Evolutionary conservation across 768 basidiomycete species (phyloP).

Genomic region (Lactarius vividus): DNA sequence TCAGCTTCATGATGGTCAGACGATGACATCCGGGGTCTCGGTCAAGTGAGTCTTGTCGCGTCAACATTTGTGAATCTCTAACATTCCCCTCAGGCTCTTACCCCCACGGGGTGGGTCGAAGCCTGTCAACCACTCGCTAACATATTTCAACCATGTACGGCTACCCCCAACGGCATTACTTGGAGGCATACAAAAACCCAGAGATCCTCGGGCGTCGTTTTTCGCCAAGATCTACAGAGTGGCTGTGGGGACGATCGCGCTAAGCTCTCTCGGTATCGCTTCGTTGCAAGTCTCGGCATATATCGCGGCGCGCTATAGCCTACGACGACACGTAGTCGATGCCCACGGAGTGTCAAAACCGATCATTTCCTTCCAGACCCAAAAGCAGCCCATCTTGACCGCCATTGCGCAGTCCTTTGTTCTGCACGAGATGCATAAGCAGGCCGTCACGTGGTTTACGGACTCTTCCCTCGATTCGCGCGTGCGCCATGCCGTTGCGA

Average conservation of each 20-base stretch:
- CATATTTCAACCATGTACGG: constrained; percentile 34
- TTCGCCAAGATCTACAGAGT: constrained; percentile 30
- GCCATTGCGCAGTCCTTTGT: constrained; percentile 53
- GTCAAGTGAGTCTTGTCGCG: constrained; percentile 29
- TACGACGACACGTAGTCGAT: constrained; percentile 50
- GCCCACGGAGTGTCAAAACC: constrained; percentile 43
- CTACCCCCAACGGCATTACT: constrained; percentile 33
- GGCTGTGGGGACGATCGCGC: constrained; percentile 30
- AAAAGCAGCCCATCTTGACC: constrained; percentile 57
- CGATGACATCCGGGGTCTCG: constrained; percentile 39
- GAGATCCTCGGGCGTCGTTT: constrained; percentile 24
- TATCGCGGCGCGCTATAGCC: constrained; percentile 57
- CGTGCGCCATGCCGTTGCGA: constrained; percentile 53
- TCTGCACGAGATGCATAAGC: constrained; percentile 44
- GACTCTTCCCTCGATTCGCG: constrained; percentile 43
- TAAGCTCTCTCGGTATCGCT: constrained; percentile 37
- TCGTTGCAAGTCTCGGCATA: constrained; percentile 52
- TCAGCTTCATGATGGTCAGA: constrained; percentile 38
- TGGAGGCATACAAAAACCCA: constrained; percentile 23
- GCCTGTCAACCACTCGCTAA: constrained; percentile 38
- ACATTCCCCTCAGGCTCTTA: constrained; percentile 11
- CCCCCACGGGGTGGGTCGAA: constrained; percentile 29
- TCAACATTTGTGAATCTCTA: neutral
- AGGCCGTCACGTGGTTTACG: constrained; percentile 38
- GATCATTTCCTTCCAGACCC: constrained; percentile 62